Conservation (phyloP, 1,139 yeast species). For the Lodderomyces theae region DNA sequence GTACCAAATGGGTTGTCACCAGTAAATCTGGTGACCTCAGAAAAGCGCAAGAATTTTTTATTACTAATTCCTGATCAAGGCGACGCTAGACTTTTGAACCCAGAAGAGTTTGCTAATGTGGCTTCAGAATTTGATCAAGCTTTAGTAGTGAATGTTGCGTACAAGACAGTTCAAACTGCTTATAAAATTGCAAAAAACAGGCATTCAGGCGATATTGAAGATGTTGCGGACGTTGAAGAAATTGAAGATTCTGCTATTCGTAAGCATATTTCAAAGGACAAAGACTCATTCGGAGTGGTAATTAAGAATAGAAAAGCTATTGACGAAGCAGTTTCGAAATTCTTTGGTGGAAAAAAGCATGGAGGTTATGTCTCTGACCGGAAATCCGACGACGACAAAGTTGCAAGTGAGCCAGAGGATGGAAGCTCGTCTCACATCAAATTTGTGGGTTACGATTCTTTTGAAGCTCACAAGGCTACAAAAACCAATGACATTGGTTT, state of each 20-base stretch:
- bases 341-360: not conserved
- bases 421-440: not conserved
- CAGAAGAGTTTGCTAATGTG: not conserved
- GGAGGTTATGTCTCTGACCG: not conserved
- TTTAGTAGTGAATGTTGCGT: not conserved
- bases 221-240: not conserved
- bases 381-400: not conserved
- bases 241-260: not conserved
- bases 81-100: not conserved
- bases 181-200: not conserved
- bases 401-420: not conserved
- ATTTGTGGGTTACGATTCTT: not conserved
- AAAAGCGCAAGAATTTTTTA: not conserved
- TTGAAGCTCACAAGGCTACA: not conserved
- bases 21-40: not conserved
- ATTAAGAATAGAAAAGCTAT: not conserved
- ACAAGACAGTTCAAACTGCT: not conserved
- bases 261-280: not conserved
- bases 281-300: not conserved
- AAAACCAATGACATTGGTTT: constrained; percentile 6
- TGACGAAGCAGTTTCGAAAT: not conserved
- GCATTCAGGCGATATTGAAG: not conserved
- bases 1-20: not conserved
- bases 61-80: not conserved
- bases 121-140: not conserved